Base-by-base conservation (phyloP, 139 green algal species). In the Coelastrella sp. region DNA sequence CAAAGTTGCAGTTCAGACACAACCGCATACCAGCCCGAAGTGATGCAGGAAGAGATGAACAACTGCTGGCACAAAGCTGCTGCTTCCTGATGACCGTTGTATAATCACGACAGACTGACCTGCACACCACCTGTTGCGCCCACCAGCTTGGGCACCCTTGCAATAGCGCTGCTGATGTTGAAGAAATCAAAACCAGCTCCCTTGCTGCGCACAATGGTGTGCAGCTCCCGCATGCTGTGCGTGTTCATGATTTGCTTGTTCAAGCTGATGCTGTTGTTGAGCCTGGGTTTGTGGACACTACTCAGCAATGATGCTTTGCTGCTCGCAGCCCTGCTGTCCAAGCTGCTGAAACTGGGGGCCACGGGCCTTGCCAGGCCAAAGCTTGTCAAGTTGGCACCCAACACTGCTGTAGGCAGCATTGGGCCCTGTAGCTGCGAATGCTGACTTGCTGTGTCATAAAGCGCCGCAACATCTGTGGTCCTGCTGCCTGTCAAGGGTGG, bases 111-210 rank as follows among this genome's bases (percentile, higher is more conserved):
- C 22, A 57, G 16, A 7, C 74, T 16, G 56, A 91, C 87, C 87
- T 91, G 87, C 20, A 80, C 87, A 10, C 87, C 87, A 19, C 87
- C 58, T 17, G n/a, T 47, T 47, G 19, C 20, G 57, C 80, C 84
- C 11, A 93, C 88, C n/a, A 97, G 85, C 88, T 96, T 97, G 57
- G 95, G 96, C 73, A 96, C 80, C 5, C 94, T 91, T 13, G 96
- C 92, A 58, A 98, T 92, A 2, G 96, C 94, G 8, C 93, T 96
- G 78, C 91, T 93, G 77, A 96, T 89, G 91, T 98, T 98, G 92
- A 98, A 96, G 65, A 91, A 90, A 88, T 96, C 94, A 73, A 97
- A 95, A 0, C 93, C 68, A 10, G 76, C 19, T 16, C 84, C 88
- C 60, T 94, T 78, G 56, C 92, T 89, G 4, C 92, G 91, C 61